Conservation (phyloP, 495 filamentous ascomycete species). For the Cryomyces antarcticus region DNA sequence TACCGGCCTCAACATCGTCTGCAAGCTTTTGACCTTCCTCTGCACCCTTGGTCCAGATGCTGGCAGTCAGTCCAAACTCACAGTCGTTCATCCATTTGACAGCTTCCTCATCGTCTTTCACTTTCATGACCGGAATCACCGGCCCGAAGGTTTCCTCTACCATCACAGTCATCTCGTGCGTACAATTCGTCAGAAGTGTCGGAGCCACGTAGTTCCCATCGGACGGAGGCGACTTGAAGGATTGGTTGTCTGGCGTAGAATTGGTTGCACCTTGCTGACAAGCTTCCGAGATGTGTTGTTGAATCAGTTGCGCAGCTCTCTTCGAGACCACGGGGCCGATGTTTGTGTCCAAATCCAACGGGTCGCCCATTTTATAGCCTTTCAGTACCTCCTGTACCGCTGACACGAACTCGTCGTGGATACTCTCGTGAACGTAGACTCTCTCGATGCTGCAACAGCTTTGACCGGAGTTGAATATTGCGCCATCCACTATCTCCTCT, state of each 20-base stretch:
- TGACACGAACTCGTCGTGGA: conserved; percentile 63
- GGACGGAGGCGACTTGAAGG: conserved; percentile 43
- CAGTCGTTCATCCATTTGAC: conserved; percentile 83
- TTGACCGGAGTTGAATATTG: conserved; percentile 91
- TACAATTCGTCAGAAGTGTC: conserved; percentile 61
- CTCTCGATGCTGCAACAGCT: conserved; percentile 89
- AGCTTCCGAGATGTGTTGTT: conserved; percentile 66
- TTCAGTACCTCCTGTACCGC: conserved; percentile 64
- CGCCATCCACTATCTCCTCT: conserved; percentile 80
- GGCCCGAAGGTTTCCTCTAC: conserved; percentile 93
- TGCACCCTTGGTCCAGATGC: conserved; percentile 90
- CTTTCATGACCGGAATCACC: conserved; percentile 85
- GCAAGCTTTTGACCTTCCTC: conserved; percentile 54
- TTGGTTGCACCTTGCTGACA: conserved; percentile 64
- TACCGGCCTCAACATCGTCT: conserved; percentile 76
- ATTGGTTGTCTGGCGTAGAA: conserved; percentile 60
- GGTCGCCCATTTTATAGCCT: conserved; percentile 77
- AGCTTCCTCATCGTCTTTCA: conserved; percentile 65
- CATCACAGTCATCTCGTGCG: conserved; percentile 79
- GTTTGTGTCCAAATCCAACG: conserved; percentile 54
- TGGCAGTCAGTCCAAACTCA: conserved; percentile 87
- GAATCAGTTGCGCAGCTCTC: conserved; percentile 51
- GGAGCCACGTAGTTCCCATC: conserved; percentile 75
- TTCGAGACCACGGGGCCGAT: conserved; percentile 79
- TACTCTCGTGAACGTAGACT: conserved; percentile 70